A percentile compares a stretch with the other conserved stretches of the same genome.
phyloP scores from a whole-genome alignment of 163 green algal species.

The Scenedesmus sp. region DNA sequence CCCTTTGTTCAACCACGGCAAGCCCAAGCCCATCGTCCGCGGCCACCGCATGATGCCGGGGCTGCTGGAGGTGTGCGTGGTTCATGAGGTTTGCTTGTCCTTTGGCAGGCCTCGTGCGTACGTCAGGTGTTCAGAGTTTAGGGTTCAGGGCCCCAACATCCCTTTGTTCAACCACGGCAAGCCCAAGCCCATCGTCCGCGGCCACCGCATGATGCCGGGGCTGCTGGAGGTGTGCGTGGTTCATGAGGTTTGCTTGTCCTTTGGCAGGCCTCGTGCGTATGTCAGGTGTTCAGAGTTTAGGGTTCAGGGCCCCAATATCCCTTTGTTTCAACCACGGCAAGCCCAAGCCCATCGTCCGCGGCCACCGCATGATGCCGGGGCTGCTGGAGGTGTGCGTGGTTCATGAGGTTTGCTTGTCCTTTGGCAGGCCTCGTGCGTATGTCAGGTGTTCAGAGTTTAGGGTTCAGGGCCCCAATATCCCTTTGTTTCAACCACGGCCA shows the following conservation, averaged over 20 bases:
- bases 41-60: not conserved
- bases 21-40: constrained; percentile 96
- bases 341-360: constrained; percentile 97
- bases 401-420: no score
- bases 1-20: no score
- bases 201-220: constrained; percentile 81
- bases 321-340: no score
- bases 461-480: no score
- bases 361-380: constrained; percentile 94
- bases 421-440: no score
- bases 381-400: constrained; percentile 63
- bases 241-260: no score
- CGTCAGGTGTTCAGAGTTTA: not conserved
- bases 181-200: constrained; percentile 97
- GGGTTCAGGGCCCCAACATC: not conserved
- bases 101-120: no score
- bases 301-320: no score
- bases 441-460: no score
- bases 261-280: no score
- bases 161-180: constrained; percentile 95
- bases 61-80: not conserved
- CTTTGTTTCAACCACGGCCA: no score
- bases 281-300: not conserved
- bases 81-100: no score
- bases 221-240: not conserved